These are phyloP conservation scores for Sugiyamaella castrensis DNA, from an alignment of 1,139 yeast species.

Conservation along the genomic window DNA sequence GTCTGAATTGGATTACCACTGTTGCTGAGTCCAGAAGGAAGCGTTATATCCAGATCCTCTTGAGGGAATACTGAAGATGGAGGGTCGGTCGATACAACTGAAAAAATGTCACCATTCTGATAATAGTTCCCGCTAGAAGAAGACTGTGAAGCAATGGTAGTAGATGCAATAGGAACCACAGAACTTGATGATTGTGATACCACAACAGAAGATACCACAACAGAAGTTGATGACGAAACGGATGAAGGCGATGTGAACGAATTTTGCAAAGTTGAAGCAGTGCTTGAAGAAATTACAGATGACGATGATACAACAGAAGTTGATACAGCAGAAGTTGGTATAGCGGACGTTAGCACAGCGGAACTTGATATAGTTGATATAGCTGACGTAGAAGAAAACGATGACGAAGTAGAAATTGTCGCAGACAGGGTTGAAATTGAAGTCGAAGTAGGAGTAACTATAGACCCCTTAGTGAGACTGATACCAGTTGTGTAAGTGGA, in stretches of 20 bases:
- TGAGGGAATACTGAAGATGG: constrained; percentile 53
- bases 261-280: constrained; percentile 2
- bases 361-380: constrained; percentile 6
- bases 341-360: too few species aligned
- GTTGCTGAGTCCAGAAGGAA: constrained; percentile 50
- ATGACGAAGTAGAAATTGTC: constrained; percentile 11
- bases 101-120: constrained; percentile 44
- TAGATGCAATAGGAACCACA: constrained; percentile 13
- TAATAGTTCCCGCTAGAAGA: constrained; percentile 22
- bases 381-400: constrained; percentile 7
- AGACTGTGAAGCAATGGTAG: constrained; percentile 14
- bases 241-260: background rate
- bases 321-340: too few species aligned
- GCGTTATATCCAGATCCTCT: constrained; percentile 45
- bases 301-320: constrained; percentile 12
- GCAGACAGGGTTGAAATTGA: constrained; percentile 11
- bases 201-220: constrained; percentile 17
- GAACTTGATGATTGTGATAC: background rate
- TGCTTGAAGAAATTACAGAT: constrained; percentile 15
- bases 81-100: constrained; percentile 43
- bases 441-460: background rate
- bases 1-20: constrained; percentile 49
- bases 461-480: constrained; percentile 10
- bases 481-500: constrained; percentile 27
- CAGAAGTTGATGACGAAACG: constrained; percentile 17